Evolutionary conservation across 495 filamentous ascomycete species (phyloP).

Genomic region (Pseudotulostoma volvatum): DNA sequence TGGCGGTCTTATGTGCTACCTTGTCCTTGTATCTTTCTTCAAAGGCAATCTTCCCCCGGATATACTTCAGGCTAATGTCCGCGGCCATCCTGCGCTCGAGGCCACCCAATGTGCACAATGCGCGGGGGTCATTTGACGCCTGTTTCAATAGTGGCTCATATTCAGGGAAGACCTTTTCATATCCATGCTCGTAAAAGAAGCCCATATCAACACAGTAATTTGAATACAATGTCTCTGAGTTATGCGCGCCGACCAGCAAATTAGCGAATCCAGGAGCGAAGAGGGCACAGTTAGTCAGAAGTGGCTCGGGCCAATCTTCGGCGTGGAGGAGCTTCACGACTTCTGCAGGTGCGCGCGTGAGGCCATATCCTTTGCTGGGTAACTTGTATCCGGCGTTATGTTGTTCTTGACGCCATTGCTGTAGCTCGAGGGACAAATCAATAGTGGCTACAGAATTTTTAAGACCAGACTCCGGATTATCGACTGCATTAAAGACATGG

Average conservation of each 20-base stretch:
- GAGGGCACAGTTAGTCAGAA: conserved; percentile 14
- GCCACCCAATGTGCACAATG: conserved; percentile 9
- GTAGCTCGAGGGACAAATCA: conserved; percentile 8
- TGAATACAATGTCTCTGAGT: conserved; percentile 12
- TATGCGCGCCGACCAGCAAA: conserved; percentile 14
- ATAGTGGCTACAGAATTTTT: neutral
- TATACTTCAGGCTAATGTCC: conserved; percentile 12
- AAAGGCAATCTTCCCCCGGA: conserved; percentile 12
- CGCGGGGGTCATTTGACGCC: conserved; percentile 8
- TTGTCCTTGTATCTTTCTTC: conserved; percentile 9
- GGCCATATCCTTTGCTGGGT: conserved; percentile 12
- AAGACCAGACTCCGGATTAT: neutral
- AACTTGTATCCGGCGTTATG: conserved; percentile 9
- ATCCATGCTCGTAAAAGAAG: conserved; percentile 20
- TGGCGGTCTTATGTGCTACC: conserved; percentile 8
- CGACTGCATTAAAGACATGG: neutral
- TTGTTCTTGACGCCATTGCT: conserved; percentile 10
- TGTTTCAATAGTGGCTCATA: conserved; percentile 10
- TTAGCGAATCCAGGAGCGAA: conserved; percentile 13
- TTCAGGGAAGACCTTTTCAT: conserved; percentile 14
- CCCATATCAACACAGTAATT: conserved; percentile 17
- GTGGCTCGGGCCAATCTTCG: conserved; percentile 10
- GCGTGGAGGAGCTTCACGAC: conserved; percentile 6
- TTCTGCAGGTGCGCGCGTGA: conserved; percentile 8
- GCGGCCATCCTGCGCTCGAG: conserved; percentile 10